These are phyloP conservation scores for Dillenia suffruticosa DNA, from an alignment of 164 flowering plant species.

Conservation along the genomic window DNA sequence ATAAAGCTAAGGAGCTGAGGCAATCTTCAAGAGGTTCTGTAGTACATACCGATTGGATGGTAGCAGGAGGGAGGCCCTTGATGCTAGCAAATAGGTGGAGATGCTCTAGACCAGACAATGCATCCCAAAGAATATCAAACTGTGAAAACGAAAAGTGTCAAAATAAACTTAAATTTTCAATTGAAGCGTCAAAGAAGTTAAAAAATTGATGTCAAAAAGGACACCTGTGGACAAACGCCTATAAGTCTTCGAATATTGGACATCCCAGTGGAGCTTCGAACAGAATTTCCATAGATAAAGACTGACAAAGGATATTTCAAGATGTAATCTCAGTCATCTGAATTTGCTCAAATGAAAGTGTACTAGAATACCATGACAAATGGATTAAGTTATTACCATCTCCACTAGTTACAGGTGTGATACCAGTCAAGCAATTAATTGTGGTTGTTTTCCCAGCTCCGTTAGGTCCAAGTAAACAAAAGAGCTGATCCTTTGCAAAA, in stretches of 20 bases:
- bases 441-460: slow-evolving; percentile 98
- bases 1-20: neutral
- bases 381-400: slow-evolving; percentile 56
- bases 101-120: slow-evolving; percentile 84
- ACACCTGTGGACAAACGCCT: slow-evolving; percentile 99
- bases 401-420: slow-evolving; percentile 83
- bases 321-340: neutral
- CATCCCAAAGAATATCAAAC: slow-evolving; percentile 97
- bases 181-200: neutral
- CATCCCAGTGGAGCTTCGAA: slow-evolving; percentile 81
- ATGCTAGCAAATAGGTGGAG: slow-evolving; percentile 85
- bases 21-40: neutral
- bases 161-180: slow-evolving; percentile 6
- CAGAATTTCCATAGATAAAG: slow-evolving; percentile 76
- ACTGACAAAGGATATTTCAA: slow-evolving; percentile 40
- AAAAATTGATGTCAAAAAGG: slow-evolving; percentile 4
- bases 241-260: slow-evolving; percentile 71
- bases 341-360: neutral
- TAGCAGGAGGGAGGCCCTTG: slow-evolving; percentile 78
- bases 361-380: slow-evolving; percentile 1
- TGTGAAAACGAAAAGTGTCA: slow-evolving; percentile 14
- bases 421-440: slow-evolving; percentile 94
- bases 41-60: slow-evolving; percentile 54
- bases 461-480: slow-evolving; percentile 99
- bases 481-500: slow-evolving; percentile 79